Evolutionary conservation across 2,329 filamentous ascomycete genomes (phyloP).

Genomic region (Hypoxylon sp.): DNA sequence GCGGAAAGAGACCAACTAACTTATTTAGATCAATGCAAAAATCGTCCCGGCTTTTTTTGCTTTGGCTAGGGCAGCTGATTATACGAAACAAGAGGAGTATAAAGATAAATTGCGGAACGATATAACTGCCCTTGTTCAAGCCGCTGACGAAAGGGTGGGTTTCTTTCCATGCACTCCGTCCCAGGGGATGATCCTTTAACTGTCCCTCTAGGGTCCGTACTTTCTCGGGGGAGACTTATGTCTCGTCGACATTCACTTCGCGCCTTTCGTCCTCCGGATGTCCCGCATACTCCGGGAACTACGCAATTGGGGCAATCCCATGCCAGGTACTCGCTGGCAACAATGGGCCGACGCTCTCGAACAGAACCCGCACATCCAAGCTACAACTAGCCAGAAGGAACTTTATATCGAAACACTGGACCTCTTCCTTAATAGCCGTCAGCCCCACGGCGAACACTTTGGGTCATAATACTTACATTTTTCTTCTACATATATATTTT

Average conservation of each 20-base stretch:
- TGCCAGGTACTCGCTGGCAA: conserved; percentile 75
- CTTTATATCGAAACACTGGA: conserved; percentile 70
- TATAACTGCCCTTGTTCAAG: conserved; percentile 68
- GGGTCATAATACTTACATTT: conserved; percentile 21
- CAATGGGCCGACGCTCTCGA: conserved; percentile 81
- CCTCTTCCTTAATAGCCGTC: conserved; percentile 57
- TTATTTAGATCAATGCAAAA: conserved; percentile 77
- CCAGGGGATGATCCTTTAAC: conserved; percentile 18
- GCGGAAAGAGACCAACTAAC: conserved; percentile 12
- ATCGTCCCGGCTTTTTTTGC: conserved; percentile 84
- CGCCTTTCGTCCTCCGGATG: conserved; percentile 80
- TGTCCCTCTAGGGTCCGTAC: conserved; percentile 71
- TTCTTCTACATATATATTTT: conserved; percentile 32
- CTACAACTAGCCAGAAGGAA: conserved; percentile 75
- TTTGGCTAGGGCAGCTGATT: conserved; percentile 76
- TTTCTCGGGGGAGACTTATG: conserved; percentile 69
- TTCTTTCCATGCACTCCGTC: not conserved
- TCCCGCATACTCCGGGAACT: conserved; percentile 76
- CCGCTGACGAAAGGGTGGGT: conserved; percentile 61
- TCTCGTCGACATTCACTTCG: conserved; percentile 81
- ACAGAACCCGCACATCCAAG: conserved; percentile 71
- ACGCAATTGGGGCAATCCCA: conserved; percentile 75
- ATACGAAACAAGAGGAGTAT: conserved; percentile 69
- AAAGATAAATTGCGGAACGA: conserved; percentile 75
- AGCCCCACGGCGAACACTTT: conserved; percentile 35